These are phyloP conservation scores for Alternaria alternata DNA, from an alignment of 2,329 filamentous ascomycete species.

Conservation along the genomic window DNA sequence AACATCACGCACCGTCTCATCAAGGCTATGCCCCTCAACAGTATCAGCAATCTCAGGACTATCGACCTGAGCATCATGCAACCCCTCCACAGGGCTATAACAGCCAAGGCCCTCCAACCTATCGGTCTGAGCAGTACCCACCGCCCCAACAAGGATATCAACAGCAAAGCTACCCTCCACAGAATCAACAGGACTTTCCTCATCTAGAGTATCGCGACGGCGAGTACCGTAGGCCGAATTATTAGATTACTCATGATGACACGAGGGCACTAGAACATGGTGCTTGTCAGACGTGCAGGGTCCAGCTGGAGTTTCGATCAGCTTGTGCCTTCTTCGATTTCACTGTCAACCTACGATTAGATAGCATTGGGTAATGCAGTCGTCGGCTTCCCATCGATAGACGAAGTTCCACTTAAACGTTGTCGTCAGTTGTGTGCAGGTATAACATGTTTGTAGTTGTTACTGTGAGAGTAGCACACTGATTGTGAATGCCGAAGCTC, in stretches of 20 bases:
- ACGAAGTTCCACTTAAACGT: neutral
- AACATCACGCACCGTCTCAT: constrained; percentile 9
- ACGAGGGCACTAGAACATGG: neutral
- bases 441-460: neutral
- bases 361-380: neutral
- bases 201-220: constrained; percentile 15
- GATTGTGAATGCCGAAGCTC: neutral
- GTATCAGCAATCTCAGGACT: constrained; percentile 4
- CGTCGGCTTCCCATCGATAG: neutral
- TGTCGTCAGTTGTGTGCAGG: neutral
- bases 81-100: constrained; percentile 9
- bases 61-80: constrained; percentile 7
- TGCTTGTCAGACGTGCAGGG: neutral
- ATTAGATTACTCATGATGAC: neutral
- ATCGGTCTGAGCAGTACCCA: constrained; percentile 5
- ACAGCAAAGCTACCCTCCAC: constrained; percentile 15
- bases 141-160: constrained; percentile 11
- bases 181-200: constrained; percentile 11
- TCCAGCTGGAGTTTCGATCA: neutral
- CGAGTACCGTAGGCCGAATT: constrained; percentile 18
- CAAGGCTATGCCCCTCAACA: constrained; percentile 13
- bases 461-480: neutral
- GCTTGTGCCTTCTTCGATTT: neutral
- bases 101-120: constrained; percentile 5
- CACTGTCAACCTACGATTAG: neutral